Conservation (phyloP, 768 basidiomycete species). For the Boletus patriciae region DNA sequence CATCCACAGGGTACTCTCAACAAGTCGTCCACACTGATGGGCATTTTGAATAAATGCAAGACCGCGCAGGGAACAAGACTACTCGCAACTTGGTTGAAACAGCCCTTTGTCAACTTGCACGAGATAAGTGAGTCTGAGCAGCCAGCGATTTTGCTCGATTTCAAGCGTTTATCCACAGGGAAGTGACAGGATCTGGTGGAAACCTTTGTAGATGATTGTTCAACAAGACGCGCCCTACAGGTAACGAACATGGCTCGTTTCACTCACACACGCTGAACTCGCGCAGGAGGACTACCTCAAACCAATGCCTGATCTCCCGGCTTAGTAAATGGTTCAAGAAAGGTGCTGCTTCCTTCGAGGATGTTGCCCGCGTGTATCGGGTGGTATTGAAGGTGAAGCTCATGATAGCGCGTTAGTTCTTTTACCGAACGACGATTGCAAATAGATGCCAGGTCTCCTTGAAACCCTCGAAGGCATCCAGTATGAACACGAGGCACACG, state of each 20-base stretch:
- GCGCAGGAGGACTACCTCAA: conserved; percentile 82
- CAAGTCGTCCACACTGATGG: conserved; percentile 85
- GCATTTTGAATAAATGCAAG: conserved; percentile 92
- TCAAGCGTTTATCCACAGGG: conserved; percentile 42
- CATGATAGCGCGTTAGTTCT: neutral
- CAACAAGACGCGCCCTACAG: conserved; percentile 69
- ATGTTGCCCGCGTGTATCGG: conserved; percentile 95
- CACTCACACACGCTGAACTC: neutral
- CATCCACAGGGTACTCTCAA: conserved; percentile 52
- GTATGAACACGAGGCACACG: conserved; percentile 46
- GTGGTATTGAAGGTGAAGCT: conserved; percentile 72
- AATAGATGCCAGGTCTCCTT: conserved; percentile 73
- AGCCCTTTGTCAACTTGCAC: conserved; percentile 91
- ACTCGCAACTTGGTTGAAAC: conserved; percentile 91
- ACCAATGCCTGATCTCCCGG: conserved; percentile 86
- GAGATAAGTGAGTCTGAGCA: conserved; percentile 69
- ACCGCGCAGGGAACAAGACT: conserved; percentile 91
- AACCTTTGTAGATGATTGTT: conserved; percentile 76
- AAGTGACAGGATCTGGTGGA: conserved; percentile 91
- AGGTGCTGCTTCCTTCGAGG: conserved; percentile 80
- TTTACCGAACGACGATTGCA: neutral
- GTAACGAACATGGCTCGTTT: conserved; percentile 37
- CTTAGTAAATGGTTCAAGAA: conserved; percentile 91
- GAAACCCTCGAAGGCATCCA: conserved; percentile 56
- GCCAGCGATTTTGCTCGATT: no score